Evolutionary conservation across 2,329 filamentous ascomycete species (phyloP).

Genomic region (Aspergillus quadrilineatus): DNA sequence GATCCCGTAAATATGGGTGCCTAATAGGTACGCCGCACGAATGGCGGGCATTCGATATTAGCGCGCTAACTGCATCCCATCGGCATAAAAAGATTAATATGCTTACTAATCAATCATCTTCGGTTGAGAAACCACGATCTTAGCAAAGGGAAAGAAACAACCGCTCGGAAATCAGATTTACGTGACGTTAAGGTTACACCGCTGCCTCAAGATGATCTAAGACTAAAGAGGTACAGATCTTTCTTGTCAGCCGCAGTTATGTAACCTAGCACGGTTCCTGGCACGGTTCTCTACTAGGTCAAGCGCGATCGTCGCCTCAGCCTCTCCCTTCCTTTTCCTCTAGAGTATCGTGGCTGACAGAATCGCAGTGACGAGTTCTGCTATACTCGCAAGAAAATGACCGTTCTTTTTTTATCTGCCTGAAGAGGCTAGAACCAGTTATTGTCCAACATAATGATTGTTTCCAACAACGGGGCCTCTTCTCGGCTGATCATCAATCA

Average conservation of each 20-base stretch:
- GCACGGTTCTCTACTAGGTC: not conserved
- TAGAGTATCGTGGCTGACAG: not conserved
- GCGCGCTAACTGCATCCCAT: no score
- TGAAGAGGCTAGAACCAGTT: no score
- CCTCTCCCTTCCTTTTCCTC: not conserved
- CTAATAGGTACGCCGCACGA: no score
- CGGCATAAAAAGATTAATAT: no score
- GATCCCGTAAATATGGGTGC: no score
- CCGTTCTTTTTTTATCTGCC: no score
- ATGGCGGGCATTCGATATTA: no score
- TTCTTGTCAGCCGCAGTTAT: not conserved
- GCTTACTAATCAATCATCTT: no score
- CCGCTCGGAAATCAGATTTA: not conserved
- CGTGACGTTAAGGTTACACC: conserved; percentile 13
- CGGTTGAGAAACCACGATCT: no score
- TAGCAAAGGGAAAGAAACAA: not conserved
- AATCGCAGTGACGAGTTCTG: not conserved
- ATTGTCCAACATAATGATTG: no score
- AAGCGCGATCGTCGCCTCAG: conserved; percentile 1
- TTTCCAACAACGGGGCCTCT: no score
- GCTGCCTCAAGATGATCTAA: not conserved
- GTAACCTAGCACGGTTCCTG: not conserved
- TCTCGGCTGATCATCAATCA: not conserved
- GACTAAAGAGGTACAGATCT: not conserved
- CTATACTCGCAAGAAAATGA: not conserved